Base-by-base conservation (phyloP, 2,329 filamentous ascomycete genomes). In the Chalaropsis ovoidea region DNA sequence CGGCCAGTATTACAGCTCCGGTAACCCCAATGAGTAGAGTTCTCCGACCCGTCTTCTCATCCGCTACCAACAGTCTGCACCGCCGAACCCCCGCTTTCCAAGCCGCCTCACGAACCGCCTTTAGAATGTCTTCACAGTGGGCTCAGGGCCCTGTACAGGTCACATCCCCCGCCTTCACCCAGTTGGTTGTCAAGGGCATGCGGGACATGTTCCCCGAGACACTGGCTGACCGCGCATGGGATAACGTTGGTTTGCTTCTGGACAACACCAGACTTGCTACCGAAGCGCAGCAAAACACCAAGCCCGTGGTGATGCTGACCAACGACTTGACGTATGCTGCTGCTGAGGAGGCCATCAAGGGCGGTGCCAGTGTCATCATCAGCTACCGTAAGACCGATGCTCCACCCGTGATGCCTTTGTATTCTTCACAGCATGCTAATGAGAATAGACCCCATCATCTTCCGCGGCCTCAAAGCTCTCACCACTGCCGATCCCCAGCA, bases 241-340 rank as follows among this genome's bases (percentile, higher is more conserved):
- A 99, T 74, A 99, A 99, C 73, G 96, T 95, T n/a, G 94, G 94
- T 62, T 82, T 96, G 63, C 81, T 95, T 62, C 71, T 81, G 64
- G 76, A 76, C 68, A 78, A 79, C 70, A 73, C 77, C n/a, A 69
- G 72, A 64, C 61, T 70, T 41, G 60, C 65, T 56, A 17, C 17
- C 3, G 71, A 74, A 31, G 62, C 71, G 17, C 72, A 75, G 66
- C 67, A 69, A 13, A 68, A 67, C 58, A 71, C 71, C 62, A 72
- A 72, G 60, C 74, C 73, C 11, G 70, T 72, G 0, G 81, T 84
- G 19, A 75, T 85, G 63, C 76, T 85, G 61, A 92, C 94, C 6
- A 90, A 96, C 71, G 94, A 99, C 75, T 82, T 99, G 69, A 97
- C 93, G 2, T 87, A 85, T 70, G 85, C 86, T 15, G 94, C 99